Conservation (phyloP, 176 grass and related monocot genomes). For the Olyra latifolia region DNA sequence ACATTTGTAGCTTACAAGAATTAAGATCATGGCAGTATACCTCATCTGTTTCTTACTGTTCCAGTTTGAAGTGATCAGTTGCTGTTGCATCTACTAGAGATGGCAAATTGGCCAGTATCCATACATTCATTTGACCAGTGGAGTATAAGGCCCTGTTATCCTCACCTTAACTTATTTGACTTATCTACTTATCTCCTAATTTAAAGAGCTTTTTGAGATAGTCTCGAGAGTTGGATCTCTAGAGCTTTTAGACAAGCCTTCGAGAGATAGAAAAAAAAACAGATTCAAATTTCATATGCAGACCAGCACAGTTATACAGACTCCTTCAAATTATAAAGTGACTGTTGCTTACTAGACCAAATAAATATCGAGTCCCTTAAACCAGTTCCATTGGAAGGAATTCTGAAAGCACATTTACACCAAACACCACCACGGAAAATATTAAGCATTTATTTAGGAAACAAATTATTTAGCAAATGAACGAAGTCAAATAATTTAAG, state of each 20-base stretch:
- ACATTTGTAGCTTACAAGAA: background rate
- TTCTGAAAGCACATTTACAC: background rate
- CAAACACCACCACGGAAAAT: background rate
- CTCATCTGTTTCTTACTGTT: background rate
- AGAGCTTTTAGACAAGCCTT: too few relatives aligned
- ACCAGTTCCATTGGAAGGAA: background rate
- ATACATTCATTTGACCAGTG: background rate
- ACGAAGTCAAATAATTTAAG: background rate
- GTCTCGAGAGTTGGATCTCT: too few relatives aligned
- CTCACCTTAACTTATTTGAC: too few relatives aligned
- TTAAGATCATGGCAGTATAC: background rate
- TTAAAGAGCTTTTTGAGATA: too few relatives aligned
- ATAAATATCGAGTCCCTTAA: background rate
- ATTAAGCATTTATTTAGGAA: background rate
- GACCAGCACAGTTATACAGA: background rate
- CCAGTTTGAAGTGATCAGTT: conserved; percentile 5
- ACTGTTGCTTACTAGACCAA: background rate
- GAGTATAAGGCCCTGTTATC: too few relatives aligned
- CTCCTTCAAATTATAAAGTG: background rate
- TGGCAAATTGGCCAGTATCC: background rate
- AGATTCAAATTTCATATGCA: background rate
- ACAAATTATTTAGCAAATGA: background rate
- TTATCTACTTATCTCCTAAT: too few relatives aligned
- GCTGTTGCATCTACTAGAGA: background rate
- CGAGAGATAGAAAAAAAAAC: too few relatives aligned